Conservation (phyloP, 2,329 filamentous ascomycete genomes). For the Cladophialophora carrionii region DNA sequence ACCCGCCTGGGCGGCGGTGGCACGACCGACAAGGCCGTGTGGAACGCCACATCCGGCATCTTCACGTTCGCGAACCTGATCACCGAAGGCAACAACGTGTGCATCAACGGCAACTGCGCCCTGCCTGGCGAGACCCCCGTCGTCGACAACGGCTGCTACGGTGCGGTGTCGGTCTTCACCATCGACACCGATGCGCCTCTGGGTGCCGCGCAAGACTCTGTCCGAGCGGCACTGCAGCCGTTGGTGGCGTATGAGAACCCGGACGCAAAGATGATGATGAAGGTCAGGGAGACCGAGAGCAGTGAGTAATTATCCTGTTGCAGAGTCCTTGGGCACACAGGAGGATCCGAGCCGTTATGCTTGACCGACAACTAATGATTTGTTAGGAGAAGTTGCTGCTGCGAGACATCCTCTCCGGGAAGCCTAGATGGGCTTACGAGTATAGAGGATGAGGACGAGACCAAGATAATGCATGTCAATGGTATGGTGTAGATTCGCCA, state of each 20-base stretch:
- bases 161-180: constrained; percentile 53
- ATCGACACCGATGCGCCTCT: constrained; percentile 56
- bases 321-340: background rate
- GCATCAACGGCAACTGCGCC: constrained; percentile 57
- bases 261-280: constrained; percentile 24
- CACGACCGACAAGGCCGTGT: constrained; percentile 52
- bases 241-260: constrained; percentile 24
- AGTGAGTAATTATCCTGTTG: constrained; percentile 20
- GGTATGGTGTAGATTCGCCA: background rate
- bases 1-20: constrained; percentile 57
- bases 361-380: constrained; percentile 7
- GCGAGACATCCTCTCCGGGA: constrained; percentile 23
- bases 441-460: background rate
- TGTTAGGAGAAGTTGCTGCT: constrained; percentile 20
- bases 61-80: constrained; percentile 51
- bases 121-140: constrained; percentile 58
- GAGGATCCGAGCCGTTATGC: background rate
- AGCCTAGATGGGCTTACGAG: background rate
- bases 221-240: constrained; percentile 25
- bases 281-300: constrained; percentile 21
- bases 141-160: constrained; percentile 49
- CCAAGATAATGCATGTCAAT: background rate
- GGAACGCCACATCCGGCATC: constrained; percentile 49
- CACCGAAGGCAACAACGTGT: constrained; percentile 52
- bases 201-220: constrained; percentile 18